Evolutionary conservation across 345 rosid species (phyloP).

Genomic region (Anacardium occidentale): DNA sequence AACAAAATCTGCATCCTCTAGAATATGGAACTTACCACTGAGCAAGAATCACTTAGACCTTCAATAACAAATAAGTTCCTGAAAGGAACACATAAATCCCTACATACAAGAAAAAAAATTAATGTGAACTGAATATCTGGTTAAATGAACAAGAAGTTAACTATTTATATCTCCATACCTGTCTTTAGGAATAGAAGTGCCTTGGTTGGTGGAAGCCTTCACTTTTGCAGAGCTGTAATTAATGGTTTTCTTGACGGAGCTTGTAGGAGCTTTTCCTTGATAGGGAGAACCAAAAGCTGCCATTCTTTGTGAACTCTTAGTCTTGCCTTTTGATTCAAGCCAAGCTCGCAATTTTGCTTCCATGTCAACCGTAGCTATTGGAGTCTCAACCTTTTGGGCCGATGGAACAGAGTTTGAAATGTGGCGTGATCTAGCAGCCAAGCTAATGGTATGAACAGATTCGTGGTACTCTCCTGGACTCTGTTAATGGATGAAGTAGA

Average conservation of each 20-base stretch:
- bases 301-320: constrained; percentile 49
- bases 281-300: constrained; percentile 49
- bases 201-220: constrained; percentile 32
- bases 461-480: constrained; percentile 96
- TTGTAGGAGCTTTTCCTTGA: constrained; percentile 30
- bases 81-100: constrained; percentile 39
- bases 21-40: constrained; percentile 41
- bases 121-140: constrained; percentile 1
- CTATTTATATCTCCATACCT: constrained; percentile 33
- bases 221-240: constrained; percentile 42
- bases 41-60: constrained; percentile 31
- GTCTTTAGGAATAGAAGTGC: constrained; percentile 28
- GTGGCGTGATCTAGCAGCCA: constrained; percentile 90
- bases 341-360: constrained; percentile 78
- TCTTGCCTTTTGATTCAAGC: constrained; percentile 92
- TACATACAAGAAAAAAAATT: constrained; percentile 30
- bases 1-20: background rate
- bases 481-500: constrained; percentile 29
- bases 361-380: constrained; percentile 68
- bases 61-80: constrained; percentile 47
- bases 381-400: constrained; percentile 55
- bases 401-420: constrained; percentile 56
- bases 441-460: constrained; percentile 80
- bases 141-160: background rate
- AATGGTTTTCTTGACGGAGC: constrained; percentile 45